Evolutionary conservation across 2,329 filamentous ascomycete species (phyloP).

Genomic region (Teratosphaeria pseudoeucalypti): DNA sequence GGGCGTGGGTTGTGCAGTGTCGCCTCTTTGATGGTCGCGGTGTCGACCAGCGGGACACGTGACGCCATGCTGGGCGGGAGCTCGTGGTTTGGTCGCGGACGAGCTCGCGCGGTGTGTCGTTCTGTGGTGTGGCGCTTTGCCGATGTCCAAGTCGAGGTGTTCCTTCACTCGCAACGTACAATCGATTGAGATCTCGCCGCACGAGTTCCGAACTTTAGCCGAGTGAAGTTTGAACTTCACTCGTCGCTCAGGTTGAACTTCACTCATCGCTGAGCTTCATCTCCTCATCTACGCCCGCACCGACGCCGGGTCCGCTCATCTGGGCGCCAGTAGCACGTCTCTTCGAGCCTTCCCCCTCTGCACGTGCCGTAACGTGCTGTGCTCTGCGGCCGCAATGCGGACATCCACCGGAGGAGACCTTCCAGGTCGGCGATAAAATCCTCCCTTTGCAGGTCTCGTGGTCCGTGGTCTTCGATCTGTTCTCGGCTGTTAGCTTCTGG

Average conservation of each 20-base stretch:
- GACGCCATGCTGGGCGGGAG: conserved; percentile 6
- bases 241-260: not conserved
- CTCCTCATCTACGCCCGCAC: not conserved
- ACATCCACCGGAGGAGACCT: not conserved
- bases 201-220: not conserved
- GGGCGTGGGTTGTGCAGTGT: conserved; percentile 82
- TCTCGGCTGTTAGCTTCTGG: not conserved
- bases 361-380: not conserved
- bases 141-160: not conserved
- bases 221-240: not conserved
- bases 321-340: not conserved
- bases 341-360: not conserved
- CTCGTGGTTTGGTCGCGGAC: not conserved
- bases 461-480: not conserved
- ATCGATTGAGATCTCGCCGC: not conserved
- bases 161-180: not conserved
- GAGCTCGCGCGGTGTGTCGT: not conserved
- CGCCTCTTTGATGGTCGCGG: conserved; percentile 76
- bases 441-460: not conserved
- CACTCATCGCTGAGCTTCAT: not conserved
- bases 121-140: not conserved
- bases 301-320: too few species aligned
- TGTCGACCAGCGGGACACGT: conserved; percentile 74
- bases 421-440: not conserved
- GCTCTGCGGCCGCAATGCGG: not conserved